phyloP scores from a whole-genome alignment of 176 grass and related monocot species.

The Oryza australiensis region DNA sequence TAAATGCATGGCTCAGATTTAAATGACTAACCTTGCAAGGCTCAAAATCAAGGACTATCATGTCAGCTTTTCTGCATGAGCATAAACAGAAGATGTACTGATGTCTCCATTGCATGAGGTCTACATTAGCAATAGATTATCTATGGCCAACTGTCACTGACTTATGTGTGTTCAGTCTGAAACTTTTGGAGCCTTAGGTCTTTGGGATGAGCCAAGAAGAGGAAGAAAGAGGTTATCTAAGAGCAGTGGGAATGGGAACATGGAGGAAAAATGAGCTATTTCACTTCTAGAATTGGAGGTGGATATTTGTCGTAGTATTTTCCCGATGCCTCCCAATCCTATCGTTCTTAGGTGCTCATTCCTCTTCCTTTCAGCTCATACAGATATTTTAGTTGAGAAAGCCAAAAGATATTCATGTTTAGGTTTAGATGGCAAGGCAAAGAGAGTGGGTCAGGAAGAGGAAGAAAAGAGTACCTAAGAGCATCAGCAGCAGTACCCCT shows the following conservation, averaged over 20 bases:
- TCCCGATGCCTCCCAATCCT: slow-evolving; percentile 32
- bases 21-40: neutral
- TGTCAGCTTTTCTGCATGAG: neutral
- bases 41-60: neutral
- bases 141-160: neutral
- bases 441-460: slow-evolving; percentile 5
- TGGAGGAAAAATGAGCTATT: slow-evolving; percentile 32
- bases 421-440: neutral
- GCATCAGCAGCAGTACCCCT: no score
- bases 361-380: neutral
- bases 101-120: neutral
- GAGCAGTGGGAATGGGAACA: slow-evolving; percentile 52
- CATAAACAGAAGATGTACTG: neutral
- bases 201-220: slow-evolving; percentile 27
- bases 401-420: neutral
- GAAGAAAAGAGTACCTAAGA: neutral
- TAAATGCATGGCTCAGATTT: neutral
- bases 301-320: neutral
- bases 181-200: neutral
- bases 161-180: neutral
- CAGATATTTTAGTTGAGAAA: neutral
- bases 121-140: neutral
- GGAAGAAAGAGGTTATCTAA: slow-evolving; percentile 41
- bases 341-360: slow-evolving; percentile 12
- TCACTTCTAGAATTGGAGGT: slow-evolving; percentile 3